Base-by-base conservation (phyloP, 2,329 filamentous ascomycete genomes). In the Colletotrichum nymphaeae region DNA sequence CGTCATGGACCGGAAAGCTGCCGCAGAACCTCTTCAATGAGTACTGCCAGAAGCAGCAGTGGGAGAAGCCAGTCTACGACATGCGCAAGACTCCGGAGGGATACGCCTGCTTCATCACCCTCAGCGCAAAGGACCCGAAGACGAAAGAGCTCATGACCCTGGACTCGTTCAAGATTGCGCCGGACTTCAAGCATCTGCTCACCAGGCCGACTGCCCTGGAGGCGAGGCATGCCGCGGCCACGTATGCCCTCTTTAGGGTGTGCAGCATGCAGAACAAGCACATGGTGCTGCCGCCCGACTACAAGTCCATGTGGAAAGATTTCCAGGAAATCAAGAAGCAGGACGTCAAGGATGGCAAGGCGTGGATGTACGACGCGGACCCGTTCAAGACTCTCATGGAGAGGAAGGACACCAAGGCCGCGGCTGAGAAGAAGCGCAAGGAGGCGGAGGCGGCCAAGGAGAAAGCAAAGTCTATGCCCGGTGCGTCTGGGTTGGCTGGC, bases 1-100 rank as follows among this genome's bases (percentile, higher is more conserved):
- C 95, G 72, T 98, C 95, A 77, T 99, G 97, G 97, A 99, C 97
- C 0, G 97, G 97, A 53, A 99, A 99, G 82, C 86, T 99, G 37
- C 97, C 97, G 1, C 94, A 98, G 76, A 98, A 97, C 80, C 88
- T 98, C 78, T 90, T 98, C 75, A 94, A 94, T 46, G 97, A 98
- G 86, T 94, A 97, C 84, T 98, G 95, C 79, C 95, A 98, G 84
- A 97, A 96, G 83, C 94, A 97, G 82, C 95, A 94, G 81, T 99
- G 97, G 97, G 94, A 95, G 76, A 96, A 93, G 81, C 96, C 96
- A 2, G 95, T 97, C 75, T 99, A 98, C 82, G 93, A 93, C 76
- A 94, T 95, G 88, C 89, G 87, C 76, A 94, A 93, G 87, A 90
- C 90, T 30, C 86, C 89, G 14, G 93, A 93, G 66, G 94, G 94